Percentiles rank a stretch among this genome's conserved stretches.
Evolutionary conservation across 345 rosid species (phyloP).

Genomic region (Hypericum androsaemum): DNA sequence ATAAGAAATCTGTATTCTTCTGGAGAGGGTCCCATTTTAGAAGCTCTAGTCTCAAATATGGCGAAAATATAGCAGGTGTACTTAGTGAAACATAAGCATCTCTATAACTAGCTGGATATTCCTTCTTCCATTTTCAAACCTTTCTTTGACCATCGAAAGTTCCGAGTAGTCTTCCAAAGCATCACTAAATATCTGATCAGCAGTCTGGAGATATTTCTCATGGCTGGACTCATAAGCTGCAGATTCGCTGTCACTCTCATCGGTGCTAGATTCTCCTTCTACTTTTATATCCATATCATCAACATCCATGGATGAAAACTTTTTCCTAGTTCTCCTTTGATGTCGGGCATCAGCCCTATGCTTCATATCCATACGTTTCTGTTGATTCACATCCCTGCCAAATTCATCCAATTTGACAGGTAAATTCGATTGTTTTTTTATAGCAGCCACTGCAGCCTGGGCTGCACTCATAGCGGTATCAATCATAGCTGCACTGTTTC

Average conservation of each 20-base stretch:
- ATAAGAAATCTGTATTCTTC: constrained; percentile 54
- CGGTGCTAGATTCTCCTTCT: constrained; percentile 97
- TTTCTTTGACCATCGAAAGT: constrained; percentile 66
- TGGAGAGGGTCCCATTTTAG: constrained; percentile 91
- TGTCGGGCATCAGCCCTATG: constrained; percentile 84
- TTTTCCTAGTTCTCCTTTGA: constrained; percentile 53
- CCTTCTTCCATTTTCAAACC: constrained; percentile 81
- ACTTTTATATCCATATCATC: constrained; percentile 47
- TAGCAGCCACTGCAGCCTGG: constrained; percentile 54
- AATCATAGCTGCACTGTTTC: constrained; percentile 46
- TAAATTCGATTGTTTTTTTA: constrained; percentile 47
- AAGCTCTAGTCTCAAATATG: constrained; percentile 86
- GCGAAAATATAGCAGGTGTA: constrained; percentile 81
- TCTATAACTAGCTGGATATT: constrained; percentile 57
- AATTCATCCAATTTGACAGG: constrained; percentile 81
- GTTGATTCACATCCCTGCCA: constrained; percentile 82
- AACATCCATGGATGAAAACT: constrained; percentile 56
- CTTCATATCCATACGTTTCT: constrained; percentile 69
- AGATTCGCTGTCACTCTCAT: constrained; percentile 88
- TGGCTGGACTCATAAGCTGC: constrained; percentile 68
- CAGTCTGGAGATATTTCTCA: constrained; percentile 53
- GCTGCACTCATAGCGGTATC: constrained; percentile 69
- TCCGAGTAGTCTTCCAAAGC: constrained; percentile 87
- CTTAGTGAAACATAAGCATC: constrained; percentile 92
- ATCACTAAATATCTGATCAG: constrained; percentile 76